Evolutionary conservation across 2,329 filamentous ascomycete species (phyloP).

Genomic region (Raffaelea ambrosiae): DNA sequence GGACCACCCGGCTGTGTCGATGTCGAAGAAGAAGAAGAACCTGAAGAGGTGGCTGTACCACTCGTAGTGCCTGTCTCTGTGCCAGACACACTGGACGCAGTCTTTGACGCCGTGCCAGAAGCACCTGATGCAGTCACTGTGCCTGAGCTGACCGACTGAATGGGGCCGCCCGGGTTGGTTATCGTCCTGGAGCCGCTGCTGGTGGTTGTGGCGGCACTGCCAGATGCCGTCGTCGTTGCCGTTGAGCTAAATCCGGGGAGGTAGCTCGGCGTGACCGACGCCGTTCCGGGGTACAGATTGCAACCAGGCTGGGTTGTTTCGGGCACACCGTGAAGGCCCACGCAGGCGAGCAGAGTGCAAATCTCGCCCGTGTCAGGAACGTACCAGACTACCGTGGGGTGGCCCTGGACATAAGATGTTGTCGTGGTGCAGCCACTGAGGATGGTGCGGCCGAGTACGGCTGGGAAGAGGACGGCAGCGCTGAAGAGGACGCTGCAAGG

Average conservation of each 20-base stretch:
- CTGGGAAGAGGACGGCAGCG: conserved; percentile 6
- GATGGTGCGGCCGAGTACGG: conserved; percentile 32
- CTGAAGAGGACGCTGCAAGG: not conserved
- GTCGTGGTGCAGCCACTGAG: conserved; percentile 35
- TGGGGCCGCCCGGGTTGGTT: too few species aligned
- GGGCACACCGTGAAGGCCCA: conserved; percentile 56
- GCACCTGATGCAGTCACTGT: too few species aligned
- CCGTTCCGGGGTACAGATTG: conserved; percentile 43
- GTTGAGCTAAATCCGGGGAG: conserved; percentile 25
- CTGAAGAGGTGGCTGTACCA: too few species aligned
- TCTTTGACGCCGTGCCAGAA: too few species aligned
- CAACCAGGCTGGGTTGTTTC: conserved; percentile 58
- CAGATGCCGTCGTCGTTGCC: too few species aligned
- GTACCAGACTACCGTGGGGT: conserved; percentile 46
- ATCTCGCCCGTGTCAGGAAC: conserved; percentile 56
- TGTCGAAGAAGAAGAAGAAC: too few species aligned
- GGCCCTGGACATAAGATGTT: conserved; percentile 24
- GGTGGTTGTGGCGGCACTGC: too few species aligned
- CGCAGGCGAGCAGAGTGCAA: conserved; percentile 57
- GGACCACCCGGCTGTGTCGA: too few species aligned
- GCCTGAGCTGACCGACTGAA: too few species aligned
- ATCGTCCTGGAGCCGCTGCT: too few species aligned
- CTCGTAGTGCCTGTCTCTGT: too few species aligned
- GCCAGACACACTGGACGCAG: too few species aligned
- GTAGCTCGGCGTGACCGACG: conserved; percentile 42